phyloP scores from a whole-genome alignment of 2,329 filamentous ascomycete species.

The Colletotrichum neosansevieriae region DNA sequence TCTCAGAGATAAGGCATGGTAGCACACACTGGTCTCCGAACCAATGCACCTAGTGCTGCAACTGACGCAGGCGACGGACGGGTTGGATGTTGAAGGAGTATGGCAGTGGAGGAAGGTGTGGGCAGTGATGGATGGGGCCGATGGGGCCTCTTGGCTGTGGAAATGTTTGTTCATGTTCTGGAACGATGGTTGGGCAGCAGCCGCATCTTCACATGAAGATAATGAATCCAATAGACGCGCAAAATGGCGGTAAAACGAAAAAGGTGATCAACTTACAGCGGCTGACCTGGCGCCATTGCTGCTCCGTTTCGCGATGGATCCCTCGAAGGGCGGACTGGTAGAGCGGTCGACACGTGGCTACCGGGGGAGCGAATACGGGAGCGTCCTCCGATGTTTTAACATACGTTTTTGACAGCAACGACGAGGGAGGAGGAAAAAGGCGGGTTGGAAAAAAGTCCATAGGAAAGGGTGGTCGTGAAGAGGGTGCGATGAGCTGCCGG shows the following conservation, averaged over 20 bases:
- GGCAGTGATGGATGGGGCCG: not conserved
- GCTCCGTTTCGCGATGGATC: conserved; percentile 5
- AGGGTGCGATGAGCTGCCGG: conserved; percentile 26
- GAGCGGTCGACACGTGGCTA: conserved; percentile 30
- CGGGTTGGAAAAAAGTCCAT: not conserved
- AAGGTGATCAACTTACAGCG: conserved; percentile 32
- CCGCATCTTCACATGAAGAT: not conserved
- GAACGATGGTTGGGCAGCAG: conserved; percentile 2
- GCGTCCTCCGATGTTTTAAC: conserved; percentile 11
- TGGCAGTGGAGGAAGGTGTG: conserved; percentile 3
- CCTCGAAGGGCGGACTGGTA: conserved; percentile 6
- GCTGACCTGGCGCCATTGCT: conserved; percentile 35
- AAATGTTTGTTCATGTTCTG: not conserved
- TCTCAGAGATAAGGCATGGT: conserved; percentile 9
- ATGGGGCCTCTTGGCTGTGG: not conserved
- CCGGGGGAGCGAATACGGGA: not conserved
- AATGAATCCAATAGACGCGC: conserved; percentile 9
- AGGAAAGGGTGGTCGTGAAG: conserved; percentile 14
- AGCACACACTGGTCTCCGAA: conserved; percentile 14
- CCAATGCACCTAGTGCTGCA: conserved; percentile 36
- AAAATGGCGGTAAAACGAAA: conserved; percentile 12
- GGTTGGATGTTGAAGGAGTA: not conserved
- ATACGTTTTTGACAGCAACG: conserved; percentile 26
- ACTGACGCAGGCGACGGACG: conserved; percentile 21
- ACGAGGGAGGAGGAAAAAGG: not conserved